phyloP scores from a whole-genome alignment of 345 rosid species.

The Ceriops zippeliana region DNA sequence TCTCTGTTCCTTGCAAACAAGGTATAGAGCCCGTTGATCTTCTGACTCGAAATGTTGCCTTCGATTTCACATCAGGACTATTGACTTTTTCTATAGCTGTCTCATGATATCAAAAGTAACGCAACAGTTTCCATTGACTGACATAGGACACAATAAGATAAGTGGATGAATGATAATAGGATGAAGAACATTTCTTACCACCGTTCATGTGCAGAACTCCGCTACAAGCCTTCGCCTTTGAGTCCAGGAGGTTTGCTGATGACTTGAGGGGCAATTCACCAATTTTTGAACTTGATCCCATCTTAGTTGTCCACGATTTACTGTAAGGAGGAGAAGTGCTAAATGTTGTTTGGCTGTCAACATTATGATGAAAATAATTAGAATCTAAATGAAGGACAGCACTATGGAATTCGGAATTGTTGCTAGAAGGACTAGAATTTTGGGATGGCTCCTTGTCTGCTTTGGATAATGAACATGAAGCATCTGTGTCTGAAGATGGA shows the following conservation, averaged over 20 bases:
- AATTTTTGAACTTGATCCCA: neutral
- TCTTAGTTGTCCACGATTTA: conserved; percentile 2
- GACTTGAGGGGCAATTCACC: conserved; percentile 9
- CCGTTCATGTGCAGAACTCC: conserved; percentile 12
- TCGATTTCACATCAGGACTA: conserved; percentile 1
- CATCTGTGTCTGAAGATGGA: conserved; percentile 15
- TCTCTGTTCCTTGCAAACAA: neutral
- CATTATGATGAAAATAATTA: conserved; percentile 15
- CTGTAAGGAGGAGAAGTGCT: conserved; percentile 12
- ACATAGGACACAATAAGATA: neutral
- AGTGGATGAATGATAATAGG: neutral
- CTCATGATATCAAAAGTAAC: neutral
- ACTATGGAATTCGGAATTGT: neutral
- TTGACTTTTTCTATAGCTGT: conserved; percentile 11
- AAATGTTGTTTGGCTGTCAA: neutral
- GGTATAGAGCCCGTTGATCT: conserved; percentile 22
- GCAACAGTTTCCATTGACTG: neutral
- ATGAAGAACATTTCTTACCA: conserved; percentile 17
- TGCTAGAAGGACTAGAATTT: conserved; percentile 11
- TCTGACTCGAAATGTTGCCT: conserved; percentile 16
- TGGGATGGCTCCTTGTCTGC: conserved; percentile 13
- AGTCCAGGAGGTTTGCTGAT: conserved; percentile 7
- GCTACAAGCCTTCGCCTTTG: conserved; percentile 16
- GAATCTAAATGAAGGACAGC: conserved; percentile 23
- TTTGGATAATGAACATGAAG: conserved; percentile 18